Conservation (phyloP, 495 filamentous ascomycete genomes). For the Tuber calosporum region DNA sequence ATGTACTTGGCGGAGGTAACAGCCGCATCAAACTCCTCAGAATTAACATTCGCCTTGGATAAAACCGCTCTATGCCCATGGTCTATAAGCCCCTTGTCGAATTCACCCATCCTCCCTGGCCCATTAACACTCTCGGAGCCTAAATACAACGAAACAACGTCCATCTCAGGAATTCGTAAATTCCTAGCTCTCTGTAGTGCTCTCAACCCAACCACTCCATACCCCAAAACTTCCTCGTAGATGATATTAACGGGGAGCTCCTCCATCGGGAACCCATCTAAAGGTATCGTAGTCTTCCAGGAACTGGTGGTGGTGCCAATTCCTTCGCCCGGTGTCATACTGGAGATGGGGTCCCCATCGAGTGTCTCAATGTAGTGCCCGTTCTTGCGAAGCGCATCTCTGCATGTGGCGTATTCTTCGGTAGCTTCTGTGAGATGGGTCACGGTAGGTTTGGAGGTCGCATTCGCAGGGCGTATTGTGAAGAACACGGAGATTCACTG, state of each 20-base stretch:
- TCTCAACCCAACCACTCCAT: slow-evolving; percentile 34
- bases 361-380: slow-evolving; percentile 36
- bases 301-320: slow-evolving; percentile 16
- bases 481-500: slow-evolving; percentile 37
- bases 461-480: slow-evolving; percentile 14
- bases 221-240: slow-evolving; percentile 23
- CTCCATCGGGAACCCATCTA: slow-evolving; percentile 9
- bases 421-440: background rate
- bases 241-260: slow-evolving; percentile 33
- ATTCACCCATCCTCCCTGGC: slow-evolving; percentile 38
- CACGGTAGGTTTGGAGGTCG: slow-evolving; percentile 2
- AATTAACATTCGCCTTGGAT: slow-evolving; percentile 16
- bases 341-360: slow-evolving; percentile 21
- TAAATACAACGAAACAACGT: slow-evolving; percentile 35
- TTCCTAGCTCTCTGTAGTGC: slow-evolving; percentile 32
- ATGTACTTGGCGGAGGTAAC: slow-evolving; percentile 26
- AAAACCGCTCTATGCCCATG: slow-evolving; percentile 30
- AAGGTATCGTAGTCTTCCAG: slow-evolving; percentile 10
- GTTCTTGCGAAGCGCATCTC: slow-evolving; percentile 24
- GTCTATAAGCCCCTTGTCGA: slow-evolving; percentile 38
- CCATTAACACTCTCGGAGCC: slow-evolving; percentile 24
- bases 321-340: background rate
- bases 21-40: slow-evolving; percentile 17
- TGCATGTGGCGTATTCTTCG: slow-evolving; percentile 9
- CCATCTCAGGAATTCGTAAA: slow-evolving; percentile 29